Evolutionary conservation across 441 rosid species (phyloP).

Genomic region (Populus tomentosa): DNA sequence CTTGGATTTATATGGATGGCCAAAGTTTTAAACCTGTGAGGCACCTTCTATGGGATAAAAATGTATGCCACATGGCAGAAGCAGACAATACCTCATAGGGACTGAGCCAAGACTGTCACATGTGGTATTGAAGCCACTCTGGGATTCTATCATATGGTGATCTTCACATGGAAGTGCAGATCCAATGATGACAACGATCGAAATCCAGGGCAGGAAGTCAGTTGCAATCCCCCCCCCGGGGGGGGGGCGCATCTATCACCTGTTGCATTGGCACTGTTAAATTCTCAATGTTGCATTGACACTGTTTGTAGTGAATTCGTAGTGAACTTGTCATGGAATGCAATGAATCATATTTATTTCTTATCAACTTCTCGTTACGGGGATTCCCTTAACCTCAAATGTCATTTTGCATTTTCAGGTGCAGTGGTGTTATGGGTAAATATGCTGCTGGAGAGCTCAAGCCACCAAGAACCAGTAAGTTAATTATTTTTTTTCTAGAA

Average conservation of each 20-base stretch:
- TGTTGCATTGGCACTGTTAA: too few relatives aligned
- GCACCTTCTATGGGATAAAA: background rate
- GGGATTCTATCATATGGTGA: background rate
- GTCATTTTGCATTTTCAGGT: constrained; percentile 43
- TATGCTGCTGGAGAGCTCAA: constrained; percentile 97
- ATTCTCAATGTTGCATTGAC: background rate
- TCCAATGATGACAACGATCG: background rate
- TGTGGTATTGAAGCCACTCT: background rate
- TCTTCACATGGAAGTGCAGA: background rate
- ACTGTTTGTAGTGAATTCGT: too few relatives aligned
- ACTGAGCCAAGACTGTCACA: background rate
- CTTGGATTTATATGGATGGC: background rate
- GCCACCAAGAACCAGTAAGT: constrained; percentile 92
- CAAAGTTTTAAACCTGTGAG: background rate
- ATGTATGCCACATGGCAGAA: background rate
- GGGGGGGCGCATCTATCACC: too few relatives aligned
- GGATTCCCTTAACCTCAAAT: background rate
- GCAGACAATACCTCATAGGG: background rate
- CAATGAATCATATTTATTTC: background rate
- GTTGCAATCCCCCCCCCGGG: too few relatives aligned
- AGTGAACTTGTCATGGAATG: background rate
- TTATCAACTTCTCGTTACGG: background rate
- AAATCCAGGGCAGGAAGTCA: background rate
- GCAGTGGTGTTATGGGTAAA: constrained; percentile 99
- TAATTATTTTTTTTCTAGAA: background rate